Base-by-base conservation (phyloP, 108 stramenopile species). In the Skeletonema tropicum region DNA sequence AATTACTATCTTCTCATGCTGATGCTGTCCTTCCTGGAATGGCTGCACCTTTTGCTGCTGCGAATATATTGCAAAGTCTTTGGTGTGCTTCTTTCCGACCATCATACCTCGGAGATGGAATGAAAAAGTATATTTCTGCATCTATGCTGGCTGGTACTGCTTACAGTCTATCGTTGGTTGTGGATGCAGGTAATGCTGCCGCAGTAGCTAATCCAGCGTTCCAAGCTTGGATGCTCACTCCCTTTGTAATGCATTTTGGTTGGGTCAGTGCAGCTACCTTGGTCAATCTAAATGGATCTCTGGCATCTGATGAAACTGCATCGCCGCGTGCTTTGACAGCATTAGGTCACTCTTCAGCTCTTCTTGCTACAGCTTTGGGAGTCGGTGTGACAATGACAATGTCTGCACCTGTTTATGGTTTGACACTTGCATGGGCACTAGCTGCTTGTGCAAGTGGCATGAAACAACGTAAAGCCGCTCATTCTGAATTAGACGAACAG, bases 1-100 rank as follows among this genome's bases (percentile, higher is more conserved):
- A 80, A 26, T 64, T 89, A 5, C 80, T 79, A 25, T 45, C 82
- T 29, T 66, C 70, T 17, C 71, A 76, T 55, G 32, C 80, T n/a
- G 14, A 73, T 39, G 66, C 57, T 17, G 14, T 39, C 11, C 57
- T 89, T 19, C 89, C 86, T 15, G 23, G 68, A 6, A 38, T 83
- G 15, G 70, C 88, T 14, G 86, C 78, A 10, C 84, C 87, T 25
- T 89, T 87, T 59, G 73, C 84, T 45, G 80, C 85, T 25, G 87
- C 89, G 11, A 85, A 92, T 35, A 5, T 86, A 17, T 83, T 89
- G 61, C 89, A 90, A 64, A 68, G 70, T 6, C 77, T 92, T 3
- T 92, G 92, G 92, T 86, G 85, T 59, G 89, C 92, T 9, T 79
- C 88, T 10, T 92, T 92, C 41, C 80, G 89, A 10, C 86, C 87